A percentile compares a stretch with the other conserved stretches of the same genome.
phyloP scores from a whole-genome alignment of 2,329 filamentous ascomycete genomes.

The Beauveria caledonica region DNA sequence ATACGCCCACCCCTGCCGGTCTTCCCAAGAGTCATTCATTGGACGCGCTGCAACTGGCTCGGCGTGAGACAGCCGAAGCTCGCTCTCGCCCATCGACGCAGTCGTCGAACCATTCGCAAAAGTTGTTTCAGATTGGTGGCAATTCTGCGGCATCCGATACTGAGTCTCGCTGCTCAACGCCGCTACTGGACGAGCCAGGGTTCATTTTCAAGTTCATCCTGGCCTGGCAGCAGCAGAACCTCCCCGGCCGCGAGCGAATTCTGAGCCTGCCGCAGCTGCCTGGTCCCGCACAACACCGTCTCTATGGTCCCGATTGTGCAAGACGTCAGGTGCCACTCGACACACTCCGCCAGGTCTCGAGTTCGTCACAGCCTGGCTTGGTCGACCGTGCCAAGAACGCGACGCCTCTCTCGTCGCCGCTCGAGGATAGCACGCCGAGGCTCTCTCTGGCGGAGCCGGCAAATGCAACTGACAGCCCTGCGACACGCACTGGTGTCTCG shows the following conservation, averaged over 20 bases:
- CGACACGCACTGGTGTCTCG: slow-evolving; percentile 15
- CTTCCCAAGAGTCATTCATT: slow-evolving; percentile 19
- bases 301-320: slow-evolving; percentile 29
- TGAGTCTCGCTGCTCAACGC: slow-evolving; percentile 47
- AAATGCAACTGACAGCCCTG: slow-evolving; percentile 14
- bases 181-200: slow-evolving; percentile 45
- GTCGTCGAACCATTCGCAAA: slow-evolving; percentile 27
- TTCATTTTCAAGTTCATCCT: slow-evolving; percentile 70
- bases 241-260: slow-evolving; percentile 51
- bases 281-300: slow-evolving; percentile 56
- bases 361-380: slow-evolving; percentile 18
- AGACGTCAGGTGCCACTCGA: slow-evolving; percentile 25
- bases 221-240: slow-evolving; percentile 51
- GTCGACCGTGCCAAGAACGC: slow-evolving; percentile 30
- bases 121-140: slow-evolving; percentile 23
- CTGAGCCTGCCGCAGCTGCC: slow-evolving; percentile 62
- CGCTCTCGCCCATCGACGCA: slow-evolving; percentile 24
- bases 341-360: slow-evolving; percentile 34
- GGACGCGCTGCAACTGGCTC: slow-evolving; percentile 40
- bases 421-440: slow-evolving; percentile 20
- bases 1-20: slow-evolving; percentile 10
- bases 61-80: slow-evolving; percentile 41
- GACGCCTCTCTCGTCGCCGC: slow-evolving; percentile 26
- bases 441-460: slow-evolving; percentile 13
- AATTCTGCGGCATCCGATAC: slow-evolving; percentile 36